Evolutionary conservation across 305 asterid genomes (phyloP), one percentile per base, ranked within the genome.

Genomic region (Fraxinus dipetala): DNA sequence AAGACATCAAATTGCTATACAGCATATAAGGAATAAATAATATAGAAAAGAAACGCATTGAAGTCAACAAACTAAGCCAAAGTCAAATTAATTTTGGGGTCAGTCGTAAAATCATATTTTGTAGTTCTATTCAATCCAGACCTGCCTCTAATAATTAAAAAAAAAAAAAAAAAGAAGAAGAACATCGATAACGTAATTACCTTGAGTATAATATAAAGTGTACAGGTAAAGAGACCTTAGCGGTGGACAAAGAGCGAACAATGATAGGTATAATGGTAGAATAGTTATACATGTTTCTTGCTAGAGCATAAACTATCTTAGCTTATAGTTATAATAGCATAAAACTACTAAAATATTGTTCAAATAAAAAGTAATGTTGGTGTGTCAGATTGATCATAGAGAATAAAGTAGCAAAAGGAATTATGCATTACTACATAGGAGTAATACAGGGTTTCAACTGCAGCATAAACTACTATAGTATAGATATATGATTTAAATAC

Each of bases 381-480:
- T 69, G 4, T 69, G 75, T 69, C 24, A 0, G 9, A 31, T 69
- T 28, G 75, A 26, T 67, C 3, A 69, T 69, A 69, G 75, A 31
- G 38, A 69, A 69, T 69, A 69, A 28, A 69, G 13, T 69, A 69
- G 75, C 43, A 31, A 69, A 30, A 13, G 24, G 22, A 69, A 31
- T 13, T 40, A 14, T 0, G 20, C 74, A 67, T 67, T 69, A 69
- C 40, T 30, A 69, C 38, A 30, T 69, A 69, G 75, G 75, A 69
- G 75, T 69, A 69, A 69, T 69, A 31, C 75, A 69, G 0, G 75
- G 34, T 14, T 28, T 16, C 75, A 4, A 69, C 40, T 30, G 38
- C 75, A 14, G 40, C 43, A 30, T 69, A 69, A 74, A 82, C 75
- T 82, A 82, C 83, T 81, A 73, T 16, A 63, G 77, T 40, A 77